Conservation (phyloP, 257 asterid species). For the Agastache rugosa region DNA sequence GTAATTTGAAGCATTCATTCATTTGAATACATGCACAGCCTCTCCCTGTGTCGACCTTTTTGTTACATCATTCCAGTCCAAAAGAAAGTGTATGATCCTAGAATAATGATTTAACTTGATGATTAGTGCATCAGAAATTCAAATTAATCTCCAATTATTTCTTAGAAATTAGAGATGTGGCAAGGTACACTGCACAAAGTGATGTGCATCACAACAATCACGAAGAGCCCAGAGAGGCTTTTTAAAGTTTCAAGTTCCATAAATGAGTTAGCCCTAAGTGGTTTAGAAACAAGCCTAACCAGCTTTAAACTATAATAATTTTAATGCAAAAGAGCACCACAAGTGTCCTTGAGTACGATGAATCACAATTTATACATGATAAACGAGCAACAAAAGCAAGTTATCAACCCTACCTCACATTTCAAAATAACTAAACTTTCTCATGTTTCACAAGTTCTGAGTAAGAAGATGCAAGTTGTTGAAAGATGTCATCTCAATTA, state of each 20-base stretch:
- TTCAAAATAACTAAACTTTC: too few species aligned
- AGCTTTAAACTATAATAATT: too few species aligned
- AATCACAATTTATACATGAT: not conserved
- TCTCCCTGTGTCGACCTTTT: too few species aligned
- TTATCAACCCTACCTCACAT: too few species aligned
- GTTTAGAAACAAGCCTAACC: not conserved
- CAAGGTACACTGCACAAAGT: not conserved
- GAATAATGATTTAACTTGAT: not conserved
- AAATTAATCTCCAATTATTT: not conserved
- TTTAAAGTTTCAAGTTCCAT: not conserved
- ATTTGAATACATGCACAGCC: not conserved
- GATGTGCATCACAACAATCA: not conserved
- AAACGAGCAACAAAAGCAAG: not conserved
- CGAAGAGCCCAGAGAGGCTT: too few species aligned
- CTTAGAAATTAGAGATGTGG: not conserved
- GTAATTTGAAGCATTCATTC: slow-evolving; percentile 5
- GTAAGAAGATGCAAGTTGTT: slow-evolving; percentile 2
- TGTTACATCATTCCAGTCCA: too few species aligned
- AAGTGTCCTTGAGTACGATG: not conserved
- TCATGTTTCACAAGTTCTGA: not conserved
- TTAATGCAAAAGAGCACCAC: not conserved
- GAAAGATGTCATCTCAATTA: not conserved
- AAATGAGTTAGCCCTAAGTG: not conserved
- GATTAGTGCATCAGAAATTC: not conserved
- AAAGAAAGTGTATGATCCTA: slow-evolving; percentile 17